Conservation (phyloP, 352 stramenopile species). For the Globisporangium alternatum region DNA sequence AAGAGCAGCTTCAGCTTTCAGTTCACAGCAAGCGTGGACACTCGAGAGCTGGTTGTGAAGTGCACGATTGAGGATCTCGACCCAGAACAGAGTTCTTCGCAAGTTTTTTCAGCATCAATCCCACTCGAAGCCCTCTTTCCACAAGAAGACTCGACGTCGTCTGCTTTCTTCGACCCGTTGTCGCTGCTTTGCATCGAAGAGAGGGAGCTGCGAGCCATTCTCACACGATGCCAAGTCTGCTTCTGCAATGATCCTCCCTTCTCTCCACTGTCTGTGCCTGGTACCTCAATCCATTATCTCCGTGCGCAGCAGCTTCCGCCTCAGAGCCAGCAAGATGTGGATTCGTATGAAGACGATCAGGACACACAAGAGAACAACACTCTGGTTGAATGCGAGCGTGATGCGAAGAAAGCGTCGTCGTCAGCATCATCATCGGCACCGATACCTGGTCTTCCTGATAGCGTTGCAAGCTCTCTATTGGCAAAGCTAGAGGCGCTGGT, state of each 20-base stretch:
- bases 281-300: neutral
- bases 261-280: neutral
- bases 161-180: neutral
- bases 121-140: neutral
- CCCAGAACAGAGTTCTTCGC: neutral
- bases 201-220: constrained; percentile 7
- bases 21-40: constrained; percentile 1
- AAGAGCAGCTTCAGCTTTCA: constrained; percentile 9
- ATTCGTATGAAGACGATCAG: neutral
- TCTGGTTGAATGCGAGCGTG: no score
- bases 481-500: constrained; percentile 14
- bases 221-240: constrained; percentile 28
- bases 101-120: constrained; percentile 8
- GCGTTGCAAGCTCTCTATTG: constrained; percentile 14
- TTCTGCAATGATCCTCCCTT: neutral
- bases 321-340: neutral
- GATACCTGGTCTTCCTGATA: constrained; percentile 24
- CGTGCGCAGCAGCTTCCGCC: neutral
- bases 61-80: constrained; percentile 7
- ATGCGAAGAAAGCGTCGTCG: neutral
- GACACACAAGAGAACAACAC: neutral
- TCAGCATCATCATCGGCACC: neutral
- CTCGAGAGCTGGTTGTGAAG: neutral
- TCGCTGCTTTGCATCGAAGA: constrained; percentile 12
- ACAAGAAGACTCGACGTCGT: neutral